Percentiles rank a stretch among this genome's conserved stretches.
Conservation (phyloP, 495 filamentous ascomycete species). For the Hypoxylon fragiforme region DNA sequence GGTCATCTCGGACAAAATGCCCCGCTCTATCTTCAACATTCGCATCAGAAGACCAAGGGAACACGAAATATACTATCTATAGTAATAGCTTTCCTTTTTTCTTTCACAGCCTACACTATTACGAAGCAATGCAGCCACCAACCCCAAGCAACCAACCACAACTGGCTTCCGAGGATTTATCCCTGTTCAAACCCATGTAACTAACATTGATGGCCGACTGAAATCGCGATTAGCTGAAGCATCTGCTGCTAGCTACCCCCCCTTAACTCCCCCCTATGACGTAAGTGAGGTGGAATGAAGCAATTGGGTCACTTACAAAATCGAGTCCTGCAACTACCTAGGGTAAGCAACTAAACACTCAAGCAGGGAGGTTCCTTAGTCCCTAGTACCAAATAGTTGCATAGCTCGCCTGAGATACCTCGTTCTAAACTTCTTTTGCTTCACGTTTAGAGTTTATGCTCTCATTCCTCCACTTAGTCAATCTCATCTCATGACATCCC, state of each 20-base stretch:
- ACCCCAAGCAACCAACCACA: too few relatives aligned
- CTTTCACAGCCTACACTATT: too few relatives aligned
- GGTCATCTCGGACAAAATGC: too few relatives aligned
- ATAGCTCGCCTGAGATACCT: too few relatives aligned
- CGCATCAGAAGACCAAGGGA: too few relatives aligned
- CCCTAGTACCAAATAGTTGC: too few relatives aligned
- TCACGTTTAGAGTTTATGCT: conserved; percentile 21
- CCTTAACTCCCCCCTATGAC: conserved; percentile 12
- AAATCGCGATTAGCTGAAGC: conserved; percentile 20
- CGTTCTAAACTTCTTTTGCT: conserved; percentile 6
- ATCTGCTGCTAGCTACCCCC: neutral
- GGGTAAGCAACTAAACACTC: too few relatives aligned
- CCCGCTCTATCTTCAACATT: too few relatives aligned
- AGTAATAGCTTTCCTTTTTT: too few relatives aligned
- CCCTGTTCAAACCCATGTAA: neutral
- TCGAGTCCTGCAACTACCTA: neutral
- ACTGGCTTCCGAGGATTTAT: neutral
- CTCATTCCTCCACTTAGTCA: conserved; percentile 6
- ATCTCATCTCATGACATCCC: neutral
- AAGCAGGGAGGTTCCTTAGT: too few relatives aligned
- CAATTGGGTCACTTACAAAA: neutral
- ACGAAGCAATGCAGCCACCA: too few relatives aligned
- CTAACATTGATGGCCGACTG: neutral
- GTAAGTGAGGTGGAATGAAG: conserved; percentile 7
- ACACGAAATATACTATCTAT: too few relatives aligned